Percentiles rank a stretch among this genome's conserved stretches.
phyloP scores from a whole-genome alignment of 2,329 filamentous ascomycete species.

The Venturia nashicola region DNA sequence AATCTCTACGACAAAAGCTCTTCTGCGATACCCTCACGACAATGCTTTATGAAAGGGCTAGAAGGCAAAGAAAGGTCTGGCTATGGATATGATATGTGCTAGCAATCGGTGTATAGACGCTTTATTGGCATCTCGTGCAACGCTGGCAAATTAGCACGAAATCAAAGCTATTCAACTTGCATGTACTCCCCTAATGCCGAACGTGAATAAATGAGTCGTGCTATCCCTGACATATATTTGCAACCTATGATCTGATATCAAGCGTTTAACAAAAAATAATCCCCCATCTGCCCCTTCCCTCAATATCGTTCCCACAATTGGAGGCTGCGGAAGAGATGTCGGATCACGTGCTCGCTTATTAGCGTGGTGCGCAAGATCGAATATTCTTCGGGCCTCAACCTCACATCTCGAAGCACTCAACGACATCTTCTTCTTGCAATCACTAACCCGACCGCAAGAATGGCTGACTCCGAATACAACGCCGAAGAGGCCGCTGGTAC shows the following conservation, averaged over 20 bases:
- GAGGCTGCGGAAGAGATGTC: background rate
- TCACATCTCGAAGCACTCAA: background rate
- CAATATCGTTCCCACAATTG: background rate
- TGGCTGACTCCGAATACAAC: conserved; percentile 71
- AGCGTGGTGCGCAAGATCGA: background rate
- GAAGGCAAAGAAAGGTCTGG: background rate
- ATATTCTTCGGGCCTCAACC: background rate
- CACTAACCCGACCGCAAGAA: conserved; percentile 42
- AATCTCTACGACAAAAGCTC: background rate
- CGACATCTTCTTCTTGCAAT: background rate
- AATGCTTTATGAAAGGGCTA: conserved; percentile 18
- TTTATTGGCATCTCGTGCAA: background rate
- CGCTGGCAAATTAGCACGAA: background rate
- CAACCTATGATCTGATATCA: background rate
- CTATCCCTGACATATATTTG: background rate
- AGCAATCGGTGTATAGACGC: background rate
- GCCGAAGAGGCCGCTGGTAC: conserved; percentile 59
- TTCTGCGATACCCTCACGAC: background rate
- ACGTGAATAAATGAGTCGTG: background rate
- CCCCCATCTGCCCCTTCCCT: too few relatives aligned
- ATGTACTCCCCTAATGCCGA: background rate
- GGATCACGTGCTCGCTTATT: background rate
- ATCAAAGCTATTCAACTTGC: background rate
- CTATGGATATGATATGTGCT: background rate
- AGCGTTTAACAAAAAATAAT: background rate